These are phyloP conservation scores for Trifolium pratense DNA, from an alignment of 306 rosid genomes.

Conservation along the genomic window DNA sequence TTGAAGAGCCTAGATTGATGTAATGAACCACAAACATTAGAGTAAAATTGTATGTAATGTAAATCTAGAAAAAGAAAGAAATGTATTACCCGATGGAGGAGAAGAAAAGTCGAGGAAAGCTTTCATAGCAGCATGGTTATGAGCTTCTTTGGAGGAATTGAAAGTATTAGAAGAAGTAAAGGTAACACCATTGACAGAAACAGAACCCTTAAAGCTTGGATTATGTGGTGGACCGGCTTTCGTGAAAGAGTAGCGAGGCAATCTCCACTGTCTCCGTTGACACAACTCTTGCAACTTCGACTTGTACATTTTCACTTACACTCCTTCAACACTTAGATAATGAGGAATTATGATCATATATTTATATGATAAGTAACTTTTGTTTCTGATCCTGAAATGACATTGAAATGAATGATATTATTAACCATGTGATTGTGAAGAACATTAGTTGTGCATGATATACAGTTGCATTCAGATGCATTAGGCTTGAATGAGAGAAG, in stretches of 20 bases:
- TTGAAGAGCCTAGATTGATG: neutral
- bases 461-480: neutral
- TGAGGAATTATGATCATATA: neutral
- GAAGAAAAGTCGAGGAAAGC: conserved; percentile 57
- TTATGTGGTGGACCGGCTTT: conserved; percentile 64
- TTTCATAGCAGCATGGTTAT: conserved; percentile 61
- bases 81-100: neutral
- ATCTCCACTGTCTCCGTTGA: conserved; percentile 55
- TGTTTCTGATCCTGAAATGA: neutral
- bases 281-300: conserved; percentile 66
- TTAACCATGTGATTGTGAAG: neutral
- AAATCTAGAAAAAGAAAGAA: no score
- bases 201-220: conserved; percentile 61
- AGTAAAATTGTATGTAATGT: neutral
- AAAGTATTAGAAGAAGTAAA: conserved; percentile 46
- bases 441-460: neutral
- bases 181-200: conserved; percentile 49
- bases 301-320: conserved; percentile 61
- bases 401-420: neutral
- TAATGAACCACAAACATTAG: neutral
- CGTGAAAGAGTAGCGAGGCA: conserved; percentile 53
- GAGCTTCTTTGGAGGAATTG: conserved; percentile 63
- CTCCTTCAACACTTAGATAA: neutral
- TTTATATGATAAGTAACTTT: neutral
- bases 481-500: neutral